Conservation (phyloP, 345 rosid species). For the Toxicodendron radicans region DNA sequence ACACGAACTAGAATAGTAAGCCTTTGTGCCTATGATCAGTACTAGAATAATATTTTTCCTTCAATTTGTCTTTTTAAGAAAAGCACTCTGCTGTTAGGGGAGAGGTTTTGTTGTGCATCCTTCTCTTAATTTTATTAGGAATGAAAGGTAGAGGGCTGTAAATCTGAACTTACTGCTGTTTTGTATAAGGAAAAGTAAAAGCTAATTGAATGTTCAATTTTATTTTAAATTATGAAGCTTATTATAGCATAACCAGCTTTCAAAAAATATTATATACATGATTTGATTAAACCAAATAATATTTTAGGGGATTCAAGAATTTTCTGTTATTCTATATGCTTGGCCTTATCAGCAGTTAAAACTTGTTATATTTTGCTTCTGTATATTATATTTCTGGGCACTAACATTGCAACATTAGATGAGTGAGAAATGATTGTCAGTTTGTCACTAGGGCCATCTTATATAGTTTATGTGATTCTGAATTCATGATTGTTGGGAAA, state of each 20-base stretch:
- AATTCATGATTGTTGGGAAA: too few species aligned
- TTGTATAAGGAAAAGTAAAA: too few species aligned
- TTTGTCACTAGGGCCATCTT: too few species aligned
- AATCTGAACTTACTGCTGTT: neutral
- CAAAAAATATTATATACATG: neutral
- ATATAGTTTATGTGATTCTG: too few species aligned
- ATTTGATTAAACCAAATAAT: neutral
- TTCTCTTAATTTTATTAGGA: neutral
- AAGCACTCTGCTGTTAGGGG: neutral
- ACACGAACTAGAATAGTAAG: slow-evolving; percentile 77
- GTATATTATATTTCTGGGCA: neutral
- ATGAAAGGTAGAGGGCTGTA: neutral
- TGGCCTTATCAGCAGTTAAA: neutral
- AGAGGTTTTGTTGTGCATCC: neutral
- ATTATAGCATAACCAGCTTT: neutral
- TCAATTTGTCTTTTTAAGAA: neutral
- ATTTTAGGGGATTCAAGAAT: neutral
- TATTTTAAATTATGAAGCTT: neutral
- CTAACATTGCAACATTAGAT: too few species aligned
- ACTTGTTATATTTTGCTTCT: neutral
- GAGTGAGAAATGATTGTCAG: too few species aligned
- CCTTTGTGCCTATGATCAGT: neutral
- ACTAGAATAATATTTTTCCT: neutral
- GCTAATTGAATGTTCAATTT: neutral
- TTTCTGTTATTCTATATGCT: neutral